Conservation (phyloP, 1,284 basidiomycete species). For the Anthracocystis walkeri region DNA sequence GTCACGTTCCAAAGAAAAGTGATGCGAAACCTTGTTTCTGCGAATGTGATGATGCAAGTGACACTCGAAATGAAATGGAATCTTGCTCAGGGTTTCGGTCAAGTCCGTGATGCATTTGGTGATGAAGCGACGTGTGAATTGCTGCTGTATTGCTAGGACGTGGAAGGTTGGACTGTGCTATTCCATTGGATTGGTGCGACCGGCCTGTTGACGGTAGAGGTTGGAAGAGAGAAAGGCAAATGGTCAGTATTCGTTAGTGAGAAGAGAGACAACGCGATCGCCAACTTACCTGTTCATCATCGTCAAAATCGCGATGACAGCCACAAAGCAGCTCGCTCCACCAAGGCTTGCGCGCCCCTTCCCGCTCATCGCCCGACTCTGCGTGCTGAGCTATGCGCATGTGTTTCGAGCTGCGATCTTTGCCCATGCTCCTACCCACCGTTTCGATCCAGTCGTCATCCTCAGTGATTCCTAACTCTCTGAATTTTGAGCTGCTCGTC, state of each 20-base stretch:
- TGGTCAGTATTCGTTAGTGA: slow-evolving; percentile 4
- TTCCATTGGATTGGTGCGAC: slow-evolving; percentile 52
- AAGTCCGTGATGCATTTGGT: neutral
- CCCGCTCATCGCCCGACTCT: slow-evolving; percentile 1
- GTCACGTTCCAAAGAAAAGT: neutral
- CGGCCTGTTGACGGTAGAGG: slow-evolving; percentile 22
- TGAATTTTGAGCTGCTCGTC: slow-evolving; percentile 52
- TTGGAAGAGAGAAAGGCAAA: neutral
- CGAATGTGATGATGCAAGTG: neutral
- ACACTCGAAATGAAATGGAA: too few species aligned
- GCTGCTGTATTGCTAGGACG: slow-evolving; percentile 6
- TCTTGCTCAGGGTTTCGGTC: too few species aligned
- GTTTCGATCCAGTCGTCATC: slow-evolving; percentile 45
- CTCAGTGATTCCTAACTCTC: slow-evolving; percentile 47
- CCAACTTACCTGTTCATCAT: slow-evolving; percentile 54
- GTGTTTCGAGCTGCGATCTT: neutral
- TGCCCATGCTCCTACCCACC: slow-evolving; percentile 10
- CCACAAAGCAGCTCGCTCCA: slow-evolving; percentile 58
- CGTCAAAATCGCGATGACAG: slow-evolving; percentile 47
- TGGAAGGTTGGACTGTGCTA: slow-evolving; percentile 9
- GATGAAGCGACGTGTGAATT: neutral
- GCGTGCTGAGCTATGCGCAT: slow-evolving; percentile 24
- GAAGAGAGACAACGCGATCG: neutral
- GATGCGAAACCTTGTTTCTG: neutral
- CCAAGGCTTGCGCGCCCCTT: slow-evolving; percentile 43